Evolutionary conservation across 1,139 yeast genomes (phyloP), one percentile per base, ranked within the genome.

Genomic region (Diutina mesorugosa): DNA sequence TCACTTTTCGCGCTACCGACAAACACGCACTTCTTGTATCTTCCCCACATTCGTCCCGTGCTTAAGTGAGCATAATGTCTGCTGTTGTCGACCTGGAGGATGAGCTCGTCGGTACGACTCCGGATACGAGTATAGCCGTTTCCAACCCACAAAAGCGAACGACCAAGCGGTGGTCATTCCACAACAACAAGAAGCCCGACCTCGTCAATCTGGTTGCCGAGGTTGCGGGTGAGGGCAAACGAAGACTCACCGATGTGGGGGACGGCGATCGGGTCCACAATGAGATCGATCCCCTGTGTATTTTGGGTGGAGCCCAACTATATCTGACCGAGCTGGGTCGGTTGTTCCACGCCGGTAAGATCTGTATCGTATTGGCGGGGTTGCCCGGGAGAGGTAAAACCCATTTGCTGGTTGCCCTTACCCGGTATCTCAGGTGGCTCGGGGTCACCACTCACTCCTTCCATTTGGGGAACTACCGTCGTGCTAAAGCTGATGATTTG

Each of bases 301-400:
- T 81, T 46, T 78, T 90, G 6, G 53, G 53, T 9, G 93, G 96
- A 0, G 97, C 95, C 0, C 98, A 91, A 70, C 74, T 90, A 56
- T 91, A 91, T 67, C 84, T 95, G 14, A 91, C 97, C 0, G 96
- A 90, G 61, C 83, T 90, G 0, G 97, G 97, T 0, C 78, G 90
- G 60, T 75, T 95, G 64, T 93, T 89, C 72, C 98, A 93, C 65
- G 98, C 99, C 4, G 99, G 99, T 4, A 89, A 90, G 66, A 85
- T 93, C 56, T 84, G 96, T 65, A 86, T 93, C 59, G 90, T 87
- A 10, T 77, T 93, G 62, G 95, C 90, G 6, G 99, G 99, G 0
- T 77, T 91, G 60, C 99, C 99, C 0, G 99, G 97, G 1, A 79
- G 99, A 57, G 98, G 99, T 6, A 93, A 93, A 68, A 93, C 99